Evolutionary conservation across 2,329 filamentous ascomycete genomes (phyloP).

Genomic region (Fusarium sp.): DNA sequence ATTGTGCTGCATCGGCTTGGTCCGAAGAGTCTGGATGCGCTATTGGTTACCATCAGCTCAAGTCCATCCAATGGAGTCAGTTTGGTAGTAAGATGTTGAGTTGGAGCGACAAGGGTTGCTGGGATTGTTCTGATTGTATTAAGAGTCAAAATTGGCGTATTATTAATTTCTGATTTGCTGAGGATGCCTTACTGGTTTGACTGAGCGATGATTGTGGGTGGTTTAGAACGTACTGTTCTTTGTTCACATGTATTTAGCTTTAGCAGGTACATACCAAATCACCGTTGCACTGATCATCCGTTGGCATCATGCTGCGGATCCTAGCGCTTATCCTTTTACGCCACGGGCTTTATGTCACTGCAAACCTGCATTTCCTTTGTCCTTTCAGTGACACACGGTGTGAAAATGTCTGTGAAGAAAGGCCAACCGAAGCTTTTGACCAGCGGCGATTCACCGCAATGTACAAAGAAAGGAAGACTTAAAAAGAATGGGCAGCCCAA

Average conservation of each 20-base stretch:
- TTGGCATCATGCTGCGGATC: no score
- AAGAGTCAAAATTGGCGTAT: conserved; percentile 16
- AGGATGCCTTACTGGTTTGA: rapidly evolving
- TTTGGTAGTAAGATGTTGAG: background rate
- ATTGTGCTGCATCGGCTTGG: background rate
- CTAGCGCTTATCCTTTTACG: no score
- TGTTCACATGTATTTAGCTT: background rate
- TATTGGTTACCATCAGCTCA: background rate
- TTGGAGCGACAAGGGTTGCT: conserved; percentile 20
- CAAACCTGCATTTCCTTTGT: no score
- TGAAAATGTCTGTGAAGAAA: no score
- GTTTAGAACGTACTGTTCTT: rapidly evolving
- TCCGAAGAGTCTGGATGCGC: conserved; percentile 10
- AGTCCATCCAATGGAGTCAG: background rate
- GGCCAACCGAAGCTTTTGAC: no score
- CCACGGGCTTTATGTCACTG: no score
- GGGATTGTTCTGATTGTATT: conserved; percentile 13
- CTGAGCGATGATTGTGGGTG: background rate
- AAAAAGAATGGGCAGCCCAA: no score
- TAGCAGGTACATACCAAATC: background rate
- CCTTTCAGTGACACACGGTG: rapidly evolving
- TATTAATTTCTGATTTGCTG: background rate
- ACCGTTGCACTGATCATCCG: no score
- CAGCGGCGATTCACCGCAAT: no score
- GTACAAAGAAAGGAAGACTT: no score